Evolutionary conservation across 495 filamentous ascomycete genomes (phyloP).

Genomic region (Penicillium malachiteum): DNA sequence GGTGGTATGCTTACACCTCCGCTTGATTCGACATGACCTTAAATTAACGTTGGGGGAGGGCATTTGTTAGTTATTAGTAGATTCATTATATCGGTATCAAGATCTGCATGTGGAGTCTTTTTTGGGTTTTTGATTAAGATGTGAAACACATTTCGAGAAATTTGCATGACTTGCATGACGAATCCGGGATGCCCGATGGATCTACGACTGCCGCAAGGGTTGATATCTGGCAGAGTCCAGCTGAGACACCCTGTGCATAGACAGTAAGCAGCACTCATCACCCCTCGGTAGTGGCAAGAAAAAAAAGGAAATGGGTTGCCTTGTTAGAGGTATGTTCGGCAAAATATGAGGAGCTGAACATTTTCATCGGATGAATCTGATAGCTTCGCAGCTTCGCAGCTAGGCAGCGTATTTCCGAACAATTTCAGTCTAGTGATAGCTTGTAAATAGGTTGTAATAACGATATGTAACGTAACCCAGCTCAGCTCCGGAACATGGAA

Average conservation of each 20-base stretch:
- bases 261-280: not conserved
- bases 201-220: not conserved
- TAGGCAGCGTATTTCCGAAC: too few relatives aligned
- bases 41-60: too few relatives aligned
- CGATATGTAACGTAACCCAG: too few relatives aligned
- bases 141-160: conserved; percentile 1
- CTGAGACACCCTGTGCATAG: too few relatives aligned
- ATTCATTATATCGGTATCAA: not conserved
- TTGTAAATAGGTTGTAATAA: too few relatives aligned
- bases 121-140: not conserved
- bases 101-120: not conserved
- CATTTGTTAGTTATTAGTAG: too few relatives aligned
- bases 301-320: conserved; percentile 7
- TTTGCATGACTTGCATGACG: not conserved
- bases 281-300: conserved; percentile 28
- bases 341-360: too few relatives aligned
- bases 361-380: not conserved
- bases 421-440: too few relatives aligned
- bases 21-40: conserved; percentile 4
- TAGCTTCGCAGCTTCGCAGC: too few relatives aligned
- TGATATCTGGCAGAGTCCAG: too few relatives aligned
- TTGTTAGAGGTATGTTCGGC: conserved; percentile 15
- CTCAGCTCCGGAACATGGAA: too few relatives aligned
- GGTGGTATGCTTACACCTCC: conserved; percentile 30
- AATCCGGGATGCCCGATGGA: not conserved